These are phyloP conservation scores for Suillus luteus DNA, from an alignment of 768 basidiomycete genomes.

Conservation along the genomic window DNA sequence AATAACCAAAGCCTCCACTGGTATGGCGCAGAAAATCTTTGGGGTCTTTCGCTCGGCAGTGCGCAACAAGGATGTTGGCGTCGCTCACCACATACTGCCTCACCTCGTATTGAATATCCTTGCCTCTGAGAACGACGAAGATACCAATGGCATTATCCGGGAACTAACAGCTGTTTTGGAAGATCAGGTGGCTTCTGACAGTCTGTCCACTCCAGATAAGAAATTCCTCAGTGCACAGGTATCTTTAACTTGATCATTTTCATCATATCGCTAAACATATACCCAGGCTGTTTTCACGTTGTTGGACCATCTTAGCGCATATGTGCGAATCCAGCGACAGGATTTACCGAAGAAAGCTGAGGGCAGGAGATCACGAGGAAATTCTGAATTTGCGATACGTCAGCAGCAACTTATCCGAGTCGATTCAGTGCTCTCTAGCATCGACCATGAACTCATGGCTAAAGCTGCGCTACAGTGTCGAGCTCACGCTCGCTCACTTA, in stretches of 20 bases:
- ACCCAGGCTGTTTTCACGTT: constrained; percentile 89
- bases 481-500: constrained; percentile 89
- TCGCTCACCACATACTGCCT: constrained; percentile 90
- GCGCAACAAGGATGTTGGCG: constrained; percentile 86
- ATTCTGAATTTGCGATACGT: constrained; percentile 36
- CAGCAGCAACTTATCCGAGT: constrained; percentile 69
- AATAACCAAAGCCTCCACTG: constrained; percentile 62
- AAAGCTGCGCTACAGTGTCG: constrained; percentile 93
- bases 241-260: constrained; percentile 13
- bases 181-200: constrained; percentile 76
- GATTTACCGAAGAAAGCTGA: constrained; percentile 54
- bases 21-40: constrained; percentile 69
- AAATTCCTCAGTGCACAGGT: constrained; percentile 95
- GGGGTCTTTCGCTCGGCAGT: constrained; percentile 76
- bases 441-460: constrained; percentile 87
- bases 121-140: constrained; percentile 67
- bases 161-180: constrained; percentile 83
- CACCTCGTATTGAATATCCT: constrained; percentile 88
- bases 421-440: constrained; percentile 80
- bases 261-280: background rate
- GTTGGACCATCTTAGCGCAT: constrained; percentile 92
- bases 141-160: constrained; percentile 61
- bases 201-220: constrained; percentile 69
- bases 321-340: constrained; percentile 77
- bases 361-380: constrained; percentile 45